phyloP scores from a whole-genome alignment of 176 grass and related monocot genomes.

The Cenchrus fungigraminus region DNA sequence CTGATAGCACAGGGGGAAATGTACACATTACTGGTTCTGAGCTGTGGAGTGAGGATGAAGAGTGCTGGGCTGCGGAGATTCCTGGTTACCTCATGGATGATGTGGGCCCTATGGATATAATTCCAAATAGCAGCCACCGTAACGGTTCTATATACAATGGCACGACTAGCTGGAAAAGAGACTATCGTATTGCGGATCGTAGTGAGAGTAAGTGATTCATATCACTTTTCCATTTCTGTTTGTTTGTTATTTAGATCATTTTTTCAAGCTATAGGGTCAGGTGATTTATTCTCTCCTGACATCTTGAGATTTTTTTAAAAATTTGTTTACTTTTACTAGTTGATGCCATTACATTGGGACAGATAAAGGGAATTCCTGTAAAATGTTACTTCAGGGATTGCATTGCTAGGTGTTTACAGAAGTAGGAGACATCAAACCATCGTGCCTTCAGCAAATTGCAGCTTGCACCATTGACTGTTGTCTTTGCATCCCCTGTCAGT shows the following conservation, averaged over 20 bases:
- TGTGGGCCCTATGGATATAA: background rate
- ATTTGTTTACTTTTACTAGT: background rate
- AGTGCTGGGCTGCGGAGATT: background rate
- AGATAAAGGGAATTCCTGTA: constrained; percentile 4
- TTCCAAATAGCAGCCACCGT: constrained; percentile 23
- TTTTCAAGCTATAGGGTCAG: background rate
- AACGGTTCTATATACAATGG: background rate
- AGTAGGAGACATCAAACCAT: background rate
- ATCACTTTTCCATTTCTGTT: background rate
- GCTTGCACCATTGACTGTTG: background rate
- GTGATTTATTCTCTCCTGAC: background rate
- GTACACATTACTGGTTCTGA: background rate
- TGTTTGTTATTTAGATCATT: background rate
- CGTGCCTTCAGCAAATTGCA: background rate
- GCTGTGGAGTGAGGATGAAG: background rate
- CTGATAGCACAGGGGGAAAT: background rate
- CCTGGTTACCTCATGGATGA: background rate
- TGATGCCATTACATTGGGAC: background rate
- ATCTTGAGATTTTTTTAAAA: background rate
- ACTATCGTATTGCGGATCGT: background rate
- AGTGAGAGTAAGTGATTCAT: constrained; percentile 24
- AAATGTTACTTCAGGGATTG: background rate
- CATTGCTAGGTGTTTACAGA: background rate
- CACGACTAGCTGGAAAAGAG: background rate
- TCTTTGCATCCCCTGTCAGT: background rate